These are phyloP conservation scores for Verticillium nubilum DNA, from an alignment of 2,329 filamentous ascomycete genomes.

Conservation along the genomic window DNA sequence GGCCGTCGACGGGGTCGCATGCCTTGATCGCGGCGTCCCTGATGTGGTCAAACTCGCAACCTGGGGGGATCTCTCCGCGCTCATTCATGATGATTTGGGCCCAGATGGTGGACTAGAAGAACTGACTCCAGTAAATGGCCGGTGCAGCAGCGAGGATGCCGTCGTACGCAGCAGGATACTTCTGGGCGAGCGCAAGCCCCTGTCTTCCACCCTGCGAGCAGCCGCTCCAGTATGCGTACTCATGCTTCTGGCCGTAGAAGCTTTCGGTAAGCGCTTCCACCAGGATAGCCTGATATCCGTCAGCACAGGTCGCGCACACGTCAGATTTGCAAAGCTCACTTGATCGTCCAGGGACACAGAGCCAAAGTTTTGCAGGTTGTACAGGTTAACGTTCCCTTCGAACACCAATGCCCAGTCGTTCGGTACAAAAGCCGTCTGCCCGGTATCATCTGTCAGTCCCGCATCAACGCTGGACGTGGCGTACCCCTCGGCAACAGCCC, in stretches of 20 bases:
- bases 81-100: constrained; percentile 1
- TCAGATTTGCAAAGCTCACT: constrained; percentile 6
- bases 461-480: constrained; percentile 16
- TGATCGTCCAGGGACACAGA: constrained; percentile 20
- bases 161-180: constrained; percentile 51
- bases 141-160: constrained; percentile 45
- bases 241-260: constrained; percentile 36
- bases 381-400: constrained; percentile 21
- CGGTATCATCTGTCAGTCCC: constrained; percentile 2
- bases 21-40: constrained; percentile 22
- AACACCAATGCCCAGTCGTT: not conserved
- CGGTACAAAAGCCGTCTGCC: not conserved
- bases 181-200: constrained; percentile 47
- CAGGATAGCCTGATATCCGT: constrained; percentile 22
- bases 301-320: not conserved
- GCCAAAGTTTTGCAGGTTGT: constrained; percentile 19
- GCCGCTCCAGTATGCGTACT: constrained; percentile 47
- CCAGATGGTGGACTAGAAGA: constrained; percentile 19
- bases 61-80: not conserved
- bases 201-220: constrained; percentile 57
- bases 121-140: constrained; percentile 19
- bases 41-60: constrained; percentile 24
- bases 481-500: constrained; percentile 14
- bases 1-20: constrained; percentile 42
- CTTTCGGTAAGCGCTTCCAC: constrained; percentile 37